A percentile compares a stretch with the other conserved stretches of the same genome.
These are phyloP conservation scores for Mortierella sp. DNA, from an alignment of 371 early-diverging fungal species.

Conservation along the genomic window DNA sequence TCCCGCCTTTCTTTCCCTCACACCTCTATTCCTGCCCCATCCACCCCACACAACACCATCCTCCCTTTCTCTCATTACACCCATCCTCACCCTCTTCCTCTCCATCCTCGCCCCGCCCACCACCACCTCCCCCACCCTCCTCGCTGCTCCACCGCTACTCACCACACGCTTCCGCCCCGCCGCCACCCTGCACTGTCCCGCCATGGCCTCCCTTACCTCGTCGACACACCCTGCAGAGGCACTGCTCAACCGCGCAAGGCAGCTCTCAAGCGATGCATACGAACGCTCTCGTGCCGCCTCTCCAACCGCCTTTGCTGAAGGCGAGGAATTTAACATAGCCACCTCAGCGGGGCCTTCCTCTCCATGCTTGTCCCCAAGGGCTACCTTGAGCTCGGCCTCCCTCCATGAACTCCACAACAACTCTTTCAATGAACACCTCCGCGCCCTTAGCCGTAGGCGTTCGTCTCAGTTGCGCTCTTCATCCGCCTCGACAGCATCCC, in stretches of 20 bases:
- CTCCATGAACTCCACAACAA: slow-evolving; percentile 26
- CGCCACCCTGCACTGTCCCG: too few species aligned
- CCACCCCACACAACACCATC: not conserved
- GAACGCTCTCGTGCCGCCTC: slow-evolving; percentile 11
- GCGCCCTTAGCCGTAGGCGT: slow-evolving; percentile 18
- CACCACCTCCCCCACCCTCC: not conserved
- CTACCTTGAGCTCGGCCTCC: slow-evolving; percentile 10
- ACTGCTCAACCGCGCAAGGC: slow-evolving; percentile 36
- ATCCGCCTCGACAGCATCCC: not conserved
- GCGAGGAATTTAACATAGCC: slow-evolving; percentile 20
- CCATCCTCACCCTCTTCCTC: not conserved
- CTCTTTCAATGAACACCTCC: slow-evolving; percentile 32
- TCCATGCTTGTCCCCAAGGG: slow-evolving; percentile 19
- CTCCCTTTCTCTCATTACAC: not conserved
- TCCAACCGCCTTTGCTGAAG: slow-evolving; percentile 39
- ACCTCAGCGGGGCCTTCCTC: slow-evolving; percentile 6
- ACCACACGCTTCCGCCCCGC: not conserved
- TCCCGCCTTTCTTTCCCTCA: not conserved
- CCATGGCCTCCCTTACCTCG: too few species aligned
- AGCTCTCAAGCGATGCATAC: slow-evolving; percentile 35
- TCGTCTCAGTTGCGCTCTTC: slow-evolving; percentile 15
- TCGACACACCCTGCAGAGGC: slow-evolving; percentile 42
- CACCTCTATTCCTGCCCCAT: not conserved
- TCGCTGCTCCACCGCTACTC: not conserved
- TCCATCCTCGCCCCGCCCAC: too few species aligned